phyloP scores from a whole-genome alignment of 106 monocot species.

The Vanilla planifolia region DNA sequence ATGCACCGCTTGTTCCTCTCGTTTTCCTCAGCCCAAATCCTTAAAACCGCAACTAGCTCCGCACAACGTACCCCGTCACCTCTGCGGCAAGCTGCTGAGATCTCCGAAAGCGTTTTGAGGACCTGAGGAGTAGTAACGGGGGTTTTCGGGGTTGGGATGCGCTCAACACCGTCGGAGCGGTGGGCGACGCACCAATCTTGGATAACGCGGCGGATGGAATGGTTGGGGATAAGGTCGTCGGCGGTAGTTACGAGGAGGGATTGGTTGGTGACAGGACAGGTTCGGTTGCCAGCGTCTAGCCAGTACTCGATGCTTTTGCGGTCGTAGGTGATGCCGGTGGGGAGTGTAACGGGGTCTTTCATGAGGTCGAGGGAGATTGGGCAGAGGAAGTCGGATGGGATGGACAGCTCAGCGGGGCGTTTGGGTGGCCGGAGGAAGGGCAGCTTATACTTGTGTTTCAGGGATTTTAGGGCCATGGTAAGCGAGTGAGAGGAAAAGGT shows the following conservation, averaged over 20 bases:
- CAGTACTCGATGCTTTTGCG: conserved; percentile 36
- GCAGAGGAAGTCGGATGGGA: conserved; percentile 31
- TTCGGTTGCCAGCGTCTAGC: conserved; percentile 21
- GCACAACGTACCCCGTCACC: conserved; percentile 12
- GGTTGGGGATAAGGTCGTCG: conserved; percentile 35
- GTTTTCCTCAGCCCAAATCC: conserved; percentile 29
- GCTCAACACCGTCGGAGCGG: conserved; percentile 25
- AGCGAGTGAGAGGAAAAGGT: background rate
- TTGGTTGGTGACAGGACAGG: conserved; percentile 35
- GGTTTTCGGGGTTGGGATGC: conserved; percentile 40
- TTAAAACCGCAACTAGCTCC: conserved; percentile 17
- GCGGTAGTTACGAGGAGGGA: background rate
- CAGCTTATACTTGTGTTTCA: background rate
- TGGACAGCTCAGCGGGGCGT: background rate
- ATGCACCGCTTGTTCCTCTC: conserved; percentile 31
- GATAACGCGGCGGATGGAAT: conserved; percentile 39
- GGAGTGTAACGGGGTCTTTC: conserved; percentile 34
- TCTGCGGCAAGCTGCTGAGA: conserved; percentile 1
- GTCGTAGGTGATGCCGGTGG: conserved; percentile 47
- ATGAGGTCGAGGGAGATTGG: conserved; percentile 47
- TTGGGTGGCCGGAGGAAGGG: background rate
- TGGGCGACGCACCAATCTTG: conserved; percentile 63
- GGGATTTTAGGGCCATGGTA: background rate
- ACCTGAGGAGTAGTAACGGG: conserved; percentile 15
- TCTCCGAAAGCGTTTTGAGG: conserved; percentile 7